Evolutionary conservation across 768 basidiomycete genomes (phyloP), one percentile per base, ranked within the genome.

Genomic region (Rhizopogon salebrosus): DNA sequence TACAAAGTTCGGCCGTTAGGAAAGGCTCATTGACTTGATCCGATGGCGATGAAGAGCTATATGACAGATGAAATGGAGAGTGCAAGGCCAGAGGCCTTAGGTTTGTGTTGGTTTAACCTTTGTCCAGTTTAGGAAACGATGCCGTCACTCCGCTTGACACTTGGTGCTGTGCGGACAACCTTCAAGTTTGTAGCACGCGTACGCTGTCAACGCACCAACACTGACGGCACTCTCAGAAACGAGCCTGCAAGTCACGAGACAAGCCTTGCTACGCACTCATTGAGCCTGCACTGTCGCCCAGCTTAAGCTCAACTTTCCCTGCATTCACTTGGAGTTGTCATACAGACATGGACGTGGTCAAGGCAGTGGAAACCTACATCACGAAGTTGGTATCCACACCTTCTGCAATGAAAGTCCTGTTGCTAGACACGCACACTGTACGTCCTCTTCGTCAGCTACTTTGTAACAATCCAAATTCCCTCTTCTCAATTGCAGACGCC

Each of bases 351-450:
- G 95, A 99, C 70, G 86, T 95, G 58, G 79, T 93, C 63, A 95
- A 95, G 71, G 97, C 97, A 7, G 85, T 97, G 26, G 92, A 95
- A 72, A 89, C 86, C 5, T 99, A 98, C 75, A 79, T 98, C 65
- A 80, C 83, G 56, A 95, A 89, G 75, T 76, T 97, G 76, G 80
- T 97, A 53, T 85, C 88, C 20, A 83, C 84, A 48, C 92, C 92
- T 49, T 76, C 80, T 3, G 82, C 91, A 4, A 98, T 98, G 91
- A 98, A 98, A 72, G 94, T 98, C 20, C 78, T 99, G 41, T 79
- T 99, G 22, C 82, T 99, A 24, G 97, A 99, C 67, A 78, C 84
- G 7, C 94, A 98, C 69, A 99, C 97, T 22, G 95, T 97, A 62
- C 48, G 84, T 64, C 29, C 18, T 20, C 43, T 48, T 16, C 22